Percentiles rank a stretch among this genome's conserved stretches.
Conservation (phyloP, 2,329 filamentous ascomycete genomes). For the Rutstroemia sydowiana region DNA sequence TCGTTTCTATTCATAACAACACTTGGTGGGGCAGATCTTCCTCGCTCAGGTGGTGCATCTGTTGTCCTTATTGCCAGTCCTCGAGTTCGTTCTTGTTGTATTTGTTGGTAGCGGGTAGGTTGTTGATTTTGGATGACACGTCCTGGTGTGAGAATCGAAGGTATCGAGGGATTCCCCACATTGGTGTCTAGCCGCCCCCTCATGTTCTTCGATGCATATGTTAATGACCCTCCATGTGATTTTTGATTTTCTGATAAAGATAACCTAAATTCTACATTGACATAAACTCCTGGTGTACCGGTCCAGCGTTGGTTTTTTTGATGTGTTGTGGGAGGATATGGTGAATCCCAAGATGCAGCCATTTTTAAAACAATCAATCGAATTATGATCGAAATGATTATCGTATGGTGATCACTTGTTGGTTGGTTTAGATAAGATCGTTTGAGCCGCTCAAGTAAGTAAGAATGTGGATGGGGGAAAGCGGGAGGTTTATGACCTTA, state of each 20-base stretch:
- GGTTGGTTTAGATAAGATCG: not conserved
- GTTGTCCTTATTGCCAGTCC: slow-evolving; percentile 7
- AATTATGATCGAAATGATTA: not conserved
- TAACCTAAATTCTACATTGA: slow-evolving; percentile 27
- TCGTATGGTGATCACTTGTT: not conserved
- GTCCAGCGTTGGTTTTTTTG: not conserved
- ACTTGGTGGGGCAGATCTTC: slow-evolving; percentile 24
- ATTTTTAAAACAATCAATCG: not conserved
- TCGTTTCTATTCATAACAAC: slow-evolving; percentile 16
- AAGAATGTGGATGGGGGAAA: not conserved
- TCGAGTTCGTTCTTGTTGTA: slow-evolving; percentile 7
- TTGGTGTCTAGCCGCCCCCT: slow-evolving; percentile 14
- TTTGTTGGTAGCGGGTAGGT: not conserved
- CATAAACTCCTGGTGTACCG: slow-evolving; percentile 20
- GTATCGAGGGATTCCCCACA: not conserved
- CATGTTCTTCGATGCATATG: slow-evolving; percentile 24
- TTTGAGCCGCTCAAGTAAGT: not conserved
- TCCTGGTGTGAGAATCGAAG: slow-evolving; percentile 4
- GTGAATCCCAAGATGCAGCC: slow-evolving; percentile 1
- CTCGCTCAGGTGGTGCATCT: slow-evolving; percentile 15
- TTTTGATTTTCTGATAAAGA: slow-evolving; percentile 19
- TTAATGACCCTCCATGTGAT: slow-evolving; percentile 21
- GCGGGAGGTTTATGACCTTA: slow-evolving; percentile 1
- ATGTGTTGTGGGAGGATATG: slow-evolving; percentile 9
- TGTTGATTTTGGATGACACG: not conserved